These are phyloP conservation scores for Cenchrus americanus DNA, from an alignment of 176 grass and related monocot genomes.

Conservation along the genomic window DNA sequence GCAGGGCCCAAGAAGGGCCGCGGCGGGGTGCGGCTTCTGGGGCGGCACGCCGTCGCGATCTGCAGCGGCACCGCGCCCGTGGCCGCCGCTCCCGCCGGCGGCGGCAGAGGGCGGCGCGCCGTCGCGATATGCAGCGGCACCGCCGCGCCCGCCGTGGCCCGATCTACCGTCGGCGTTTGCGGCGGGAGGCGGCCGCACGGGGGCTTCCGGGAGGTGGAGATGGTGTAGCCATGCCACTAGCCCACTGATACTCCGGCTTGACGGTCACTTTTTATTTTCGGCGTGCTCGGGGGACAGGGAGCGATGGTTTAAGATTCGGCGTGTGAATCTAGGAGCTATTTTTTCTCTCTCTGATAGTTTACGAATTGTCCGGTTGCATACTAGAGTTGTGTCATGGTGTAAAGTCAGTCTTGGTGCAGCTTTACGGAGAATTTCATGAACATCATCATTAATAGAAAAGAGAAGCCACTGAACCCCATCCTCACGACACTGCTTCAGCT, in stretches of 20 bases:
- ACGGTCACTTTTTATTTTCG: not conserved
- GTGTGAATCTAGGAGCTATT: slow-evolving; percentile 1
- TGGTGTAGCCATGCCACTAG: slow-evolving; percentile 17
- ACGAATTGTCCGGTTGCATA: no score
- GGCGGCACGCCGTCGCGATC: slow-evolving; percentile 27
- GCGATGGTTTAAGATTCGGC: not conserved
- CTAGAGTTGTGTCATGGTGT: no score
- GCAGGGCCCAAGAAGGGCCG: not conserved
- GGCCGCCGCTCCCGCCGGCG: no score
- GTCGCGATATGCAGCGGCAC: slow-evolving; percentile 44
- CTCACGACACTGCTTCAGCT: no score
- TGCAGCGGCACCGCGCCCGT: not conserved
- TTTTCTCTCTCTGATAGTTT: not conserved
- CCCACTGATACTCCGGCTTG: not conserved
- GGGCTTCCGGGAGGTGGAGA: slow-evolving; percentile 40
- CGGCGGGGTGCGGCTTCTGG: slow-evolving; percentile 16
- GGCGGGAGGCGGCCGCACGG: not conserved
- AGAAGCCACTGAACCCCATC: no score
- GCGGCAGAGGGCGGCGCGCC: slow-evolving; percentile 40
- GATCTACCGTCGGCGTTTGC: not conserved
- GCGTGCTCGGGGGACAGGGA: not conserved
- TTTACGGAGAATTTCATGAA: no score
- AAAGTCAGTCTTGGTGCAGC: no score
- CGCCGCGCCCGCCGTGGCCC: not conserved
- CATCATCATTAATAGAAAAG: no score